Evolutionary conservation across 2,329 filamentous ascomycete genomes (phyloP), one percentile per base, ranked within the genome.

Genomic region (Phyllachora maydis): DNA sequence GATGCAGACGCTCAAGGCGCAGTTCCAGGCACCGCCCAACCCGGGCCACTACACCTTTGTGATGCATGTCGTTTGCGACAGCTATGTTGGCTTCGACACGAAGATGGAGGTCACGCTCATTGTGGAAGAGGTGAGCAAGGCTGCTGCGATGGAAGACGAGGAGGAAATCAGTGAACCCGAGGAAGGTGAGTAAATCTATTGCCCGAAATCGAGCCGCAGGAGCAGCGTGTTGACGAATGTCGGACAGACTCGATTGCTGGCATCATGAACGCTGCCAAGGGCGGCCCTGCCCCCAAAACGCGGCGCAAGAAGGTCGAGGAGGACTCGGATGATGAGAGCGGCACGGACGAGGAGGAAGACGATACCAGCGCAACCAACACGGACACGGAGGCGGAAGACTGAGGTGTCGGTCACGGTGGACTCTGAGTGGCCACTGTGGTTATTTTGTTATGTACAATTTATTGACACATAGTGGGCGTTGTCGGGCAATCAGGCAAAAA

Each of bases 121-220:
- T 14, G 81, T 98, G 6, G 82, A 92, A 40, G 83, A 95, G 38
- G 72, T 78, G 16, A 76, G 67, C 47, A 88, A 85, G 52, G 83
- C 79, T 4, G 73, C 66, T 11, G 65, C 74, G 35, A 71, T 91
- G 41, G 65, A 67, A 24, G 76, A 71, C 22, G 82, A 93, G 35
- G 88, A 92, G 38, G 88, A 98, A 28, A 98, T 98, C 35, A 91
- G 79, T 43, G 88, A 98, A 46, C 88, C 90, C 17, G 88, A 95
- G 32, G 88, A 98, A 59, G 88, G 88, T 92, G 61, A 57, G 72
- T 57, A 22, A 19, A 26, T 6, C 7, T 22, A 22, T n/a, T 20
- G n/a, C n/a, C n/a, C 10, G 15, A 4, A 12, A 26, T 25, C 22
- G 22, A 24, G 14, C 19, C 27, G 19, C 27, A 39, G 48, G 9